Evolutionary conservation across 140 eudicot species (phyloP).

Genomic region (Stevia rebaudiana): DNA sequence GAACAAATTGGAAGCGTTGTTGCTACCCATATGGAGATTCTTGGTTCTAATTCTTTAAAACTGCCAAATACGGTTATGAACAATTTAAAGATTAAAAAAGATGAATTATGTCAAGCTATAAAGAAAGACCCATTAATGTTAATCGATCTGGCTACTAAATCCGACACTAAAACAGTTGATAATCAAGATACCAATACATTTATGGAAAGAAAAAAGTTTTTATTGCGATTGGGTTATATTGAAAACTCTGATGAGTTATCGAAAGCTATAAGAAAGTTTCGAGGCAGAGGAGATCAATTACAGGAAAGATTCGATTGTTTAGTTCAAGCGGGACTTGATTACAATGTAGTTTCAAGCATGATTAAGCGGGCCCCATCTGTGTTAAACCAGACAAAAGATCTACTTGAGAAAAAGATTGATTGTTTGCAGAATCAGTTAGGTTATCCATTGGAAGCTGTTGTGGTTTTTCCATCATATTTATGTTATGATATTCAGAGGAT

Average conservation of each 20-base stretch:
- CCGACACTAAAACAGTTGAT: constrained; percentile 14
- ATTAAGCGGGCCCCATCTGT: constrained; percentile 56
- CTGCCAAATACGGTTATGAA: constrained; percentile 43
- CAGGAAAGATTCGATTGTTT: constrained; percentile 81
- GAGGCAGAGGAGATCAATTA: constrained; percentile 80
- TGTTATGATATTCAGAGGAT: constrained; percentile 65
- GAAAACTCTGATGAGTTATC: constrained; percentile 77
- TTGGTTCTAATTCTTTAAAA: constrained; percentile 42
- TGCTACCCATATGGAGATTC: constrained; percentile 34
- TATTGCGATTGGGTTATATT: constrained; percentile 50
- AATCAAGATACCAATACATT: constrained; percentile 37
- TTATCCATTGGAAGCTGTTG: constrained; percentile 59
- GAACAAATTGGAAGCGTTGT: constrained; percentile 36
- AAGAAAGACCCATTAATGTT: constrained; percentile 45
- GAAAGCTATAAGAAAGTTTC: constrained; percentile 54
- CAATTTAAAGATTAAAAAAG: constrained; percentile 30
- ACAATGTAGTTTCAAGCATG: constrained; percentile 50
- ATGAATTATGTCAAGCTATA: constrained; percentile 36
- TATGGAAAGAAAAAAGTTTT: constrained; percentile 46
- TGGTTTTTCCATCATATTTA: constrained; percentile 60
- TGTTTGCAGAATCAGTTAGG: constrained; percentile 50
- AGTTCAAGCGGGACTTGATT: constrained; percentile 67
- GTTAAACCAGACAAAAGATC: constrained; percentile 54
- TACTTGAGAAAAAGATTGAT: constrained; percentile 53
- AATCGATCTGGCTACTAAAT: constrained; percentile 38